Percentiles rank a stretch among this genome's conserved stretches.
phyloP scores from a whole-genome alignment of 1,284 basidiomycete species.

The Hortiboletus rubellus region DNA sequence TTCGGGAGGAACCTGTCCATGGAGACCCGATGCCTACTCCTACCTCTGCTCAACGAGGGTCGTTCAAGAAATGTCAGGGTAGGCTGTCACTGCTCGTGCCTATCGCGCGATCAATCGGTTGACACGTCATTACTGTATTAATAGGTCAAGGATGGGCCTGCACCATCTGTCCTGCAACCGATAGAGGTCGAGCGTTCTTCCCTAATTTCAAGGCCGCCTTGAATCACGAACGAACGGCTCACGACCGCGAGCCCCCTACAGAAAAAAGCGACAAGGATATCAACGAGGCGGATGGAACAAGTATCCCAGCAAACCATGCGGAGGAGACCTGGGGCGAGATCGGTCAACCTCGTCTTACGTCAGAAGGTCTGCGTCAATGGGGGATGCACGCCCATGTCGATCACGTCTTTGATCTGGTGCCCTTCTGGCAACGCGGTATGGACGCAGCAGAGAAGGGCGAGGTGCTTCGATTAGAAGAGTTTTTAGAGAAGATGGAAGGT shows the following conservation, averaged over 20 bases:
- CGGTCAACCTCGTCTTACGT: conserved; percentile 32
- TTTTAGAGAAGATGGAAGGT: conserved; percentile 43
- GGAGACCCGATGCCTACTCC: conserved; percentile 23
- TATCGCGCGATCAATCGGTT: background rate
- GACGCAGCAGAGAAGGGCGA: conserved; percentile 52
- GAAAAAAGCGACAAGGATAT: conserved; percentile 20
- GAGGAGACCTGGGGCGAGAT: conserved; percentile 24
- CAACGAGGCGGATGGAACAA: background rate
- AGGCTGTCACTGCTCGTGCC: conserved; percentile 1
- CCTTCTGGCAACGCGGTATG: conserved; percentile 56
- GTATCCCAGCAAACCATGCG: background rate
- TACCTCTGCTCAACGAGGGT: conserved; percentile 21
- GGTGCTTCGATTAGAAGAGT: conserved; percentile 49
- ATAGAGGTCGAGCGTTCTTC: conserved; percentile 17
- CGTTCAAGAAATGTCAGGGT: conserved; percentile 27
- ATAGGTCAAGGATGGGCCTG: conserved; percentile 28
- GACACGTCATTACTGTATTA: background rate
- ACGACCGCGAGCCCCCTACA: conserved; percentile 25
- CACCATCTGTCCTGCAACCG: conserved; percentile 15
- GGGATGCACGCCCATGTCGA: conserved; percentile 55
- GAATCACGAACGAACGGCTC: conserved; percentile 20
- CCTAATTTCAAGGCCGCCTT: conserved; percentile 20
- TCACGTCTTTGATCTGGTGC: conserved; percentile 46
- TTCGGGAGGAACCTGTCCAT: conserved; percentile 10
- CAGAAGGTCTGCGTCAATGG: conserved; percentile 44